phyloP scores from a whole-genome alignment of 192 early-diverging fungal species.

The Rhizophagus sp. region DNA sequence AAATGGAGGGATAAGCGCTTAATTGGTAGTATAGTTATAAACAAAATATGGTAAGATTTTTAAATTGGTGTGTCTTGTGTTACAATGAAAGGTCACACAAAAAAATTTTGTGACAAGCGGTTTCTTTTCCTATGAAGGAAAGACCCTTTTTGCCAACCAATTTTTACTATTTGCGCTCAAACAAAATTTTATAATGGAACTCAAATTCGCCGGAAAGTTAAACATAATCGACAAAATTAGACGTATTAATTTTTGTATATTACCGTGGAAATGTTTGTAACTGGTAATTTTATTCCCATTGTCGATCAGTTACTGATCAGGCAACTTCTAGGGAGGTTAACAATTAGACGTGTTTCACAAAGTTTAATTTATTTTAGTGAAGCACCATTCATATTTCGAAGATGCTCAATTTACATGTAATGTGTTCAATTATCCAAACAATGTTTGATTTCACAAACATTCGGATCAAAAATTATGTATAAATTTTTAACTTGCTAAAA shows the following conservation, averaged over 20 bases:
- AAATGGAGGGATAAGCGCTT: neutral
- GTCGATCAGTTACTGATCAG: no score
- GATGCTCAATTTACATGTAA: neutral
- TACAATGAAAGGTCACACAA: neutral
- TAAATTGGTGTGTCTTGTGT: neutral
- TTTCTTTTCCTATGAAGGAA: neutral
- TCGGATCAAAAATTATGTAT: no score
- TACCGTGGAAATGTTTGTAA: neutral
- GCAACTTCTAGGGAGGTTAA: neutral
- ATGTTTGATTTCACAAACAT: no score
- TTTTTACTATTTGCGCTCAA: no score
- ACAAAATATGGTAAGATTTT: neutral
- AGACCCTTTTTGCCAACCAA: no score
- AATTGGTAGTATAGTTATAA: neutral
- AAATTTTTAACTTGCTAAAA: no score
- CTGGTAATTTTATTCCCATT: no score
- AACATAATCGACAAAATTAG: neutral
- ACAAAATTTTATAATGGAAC: neutral
- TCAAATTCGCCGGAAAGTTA: neutral
- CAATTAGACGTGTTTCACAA: neutral
- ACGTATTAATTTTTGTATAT: neutral
- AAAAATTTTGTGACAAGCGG: no score
- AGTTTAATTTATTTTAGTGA: neutral
- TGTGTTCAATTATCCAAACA: neutral
- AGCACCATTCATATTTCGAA: neutral